Evolutionary conservation across 768 basidiomycete species (phyloP), one percentile per base, ranked within the genome.

Genomic region (Chalciporus pseudorubinellus): DNA sequence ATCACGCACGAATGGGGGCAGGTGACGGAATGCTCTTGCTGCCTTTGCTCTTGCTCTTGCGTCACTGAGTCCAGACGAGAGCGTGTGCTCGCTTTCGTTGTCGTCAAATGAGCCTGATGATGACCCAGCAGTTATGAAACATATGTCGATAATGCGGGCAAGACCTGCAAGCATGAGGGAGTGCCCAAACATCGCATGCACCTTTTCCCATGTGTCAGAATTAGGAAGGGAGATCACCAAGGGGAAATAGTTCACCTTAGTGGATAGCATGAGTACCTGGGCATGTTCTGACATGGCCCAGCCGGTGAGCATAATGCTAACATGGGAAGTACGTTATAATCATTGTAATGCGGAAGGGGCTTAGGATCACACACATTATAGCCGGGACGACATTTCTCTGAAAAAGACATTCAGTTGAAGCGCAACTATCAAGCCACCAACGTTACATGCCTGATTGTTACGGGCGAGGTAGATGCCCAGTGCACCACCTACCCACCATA

Each of bases 211-310:
- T 45, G 28, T 51, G n/a, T 45, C 1, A 36, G 4, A 36, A 52
- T 14, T 20, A 14, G 12, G 9, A 29, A 28, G 24, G 22, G 7
- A 20, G 3, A 6, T 26, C 7, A 29, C 22, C 38, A 10, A 34
- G 38, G 26, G 7, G 38, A 1, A 11, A 20, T 18, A 21, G 19
- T 59, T 43, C 47, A 91, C 91, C 73, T 83, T 84, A 1, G 92
- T 90, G 1, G 92, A 92, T 34, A 95, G 74, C 82, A 84, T 85
- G 44, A 93, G 75, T 5, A 81, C 83, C 72, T 98, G 94, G 1
- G 82, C 81, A 57, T 97, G 94, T 39, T 90, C 84, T 0, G 89
- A 88, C 89, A 97, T 95, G 0, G 87, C 93, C 85, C 89, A 95
- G 6, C 95, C 95, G 0, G 95, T 97, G 52, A 97, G 74, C 51